Conservation (phyloP, 1,284 basidiomycete genomes). For the Cryptococcus depauperatus region DNA sequence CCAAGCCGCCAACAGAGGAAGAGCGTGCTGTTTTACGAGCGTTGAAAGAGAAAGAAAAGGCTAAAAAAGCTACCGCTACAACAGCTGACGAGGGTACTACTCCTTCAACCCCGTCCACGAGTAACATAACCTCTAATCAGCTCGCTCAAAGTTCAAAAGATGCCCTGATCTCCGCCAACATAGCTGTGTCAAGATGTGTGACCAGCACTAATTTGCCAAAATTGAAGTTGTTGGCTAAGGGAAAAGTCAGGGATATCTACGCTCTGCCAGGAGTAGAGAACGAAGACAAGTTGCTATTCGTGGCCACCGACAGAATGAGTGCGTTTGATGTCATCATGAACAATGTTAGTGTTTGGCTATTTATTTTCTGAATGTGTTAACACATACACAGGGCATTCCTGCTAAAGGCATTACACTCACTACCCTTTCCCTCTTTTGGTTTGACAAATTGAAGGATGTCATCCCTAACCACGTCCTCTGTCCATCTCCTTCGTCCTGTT, state of each 20-base stretch:
- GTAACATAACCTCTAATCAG: constrained; percentile 4
- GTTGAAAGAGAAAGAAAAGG: constrained; percentile 40
- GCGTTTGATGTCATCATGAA: constrained; percentile 93
- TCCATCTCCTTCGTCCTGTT: constrained; percentile 38
- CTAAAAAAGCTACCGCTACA: constrained; percentile 33
- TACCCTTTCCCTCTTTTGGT: constrained; percentile 90
- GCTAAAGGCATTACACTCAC: constrained; percentile 88
- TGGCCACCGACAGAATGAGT: constrained; percentile 91
- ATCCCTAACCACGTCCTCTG: constrained; percentile 84
- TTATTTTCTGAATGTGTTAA: constrained; percentile 3
- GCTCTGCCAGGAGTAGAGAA: constrained; percentile 53
- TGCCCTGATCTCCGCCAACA: constrained; percentile 5
- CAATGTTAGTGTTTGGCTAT: constrained; percentile 55
- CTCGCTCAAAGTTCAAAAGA: constrained; percentile 4
- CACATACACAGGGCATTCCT: constrained; percentile 67
- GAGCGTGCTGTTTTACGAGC: constrained; percentile 36
- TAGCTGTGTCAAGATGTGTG: constrained; percentile 12
- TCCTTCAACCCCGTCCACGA: neutral
- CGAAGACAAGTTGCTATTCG: constrained; percentile 66
- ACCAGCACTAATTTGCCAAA: constrained; percentile 46
- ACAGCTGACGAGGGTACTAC: constrained; percentile 12
- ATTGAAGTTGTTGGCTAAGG: constrained; percentile 62
- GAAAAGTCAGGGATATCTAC: constrained; percentile 93
- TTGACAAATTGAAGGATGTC: constrained; percentile 65
- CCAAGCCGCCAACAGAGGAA: constrained; percentile 40